Evolutionary conservation across 2,329 filamentous ascomycete genomes (phyloP).

Genomic region (Plenodomus tracheiphilus): DNA sequence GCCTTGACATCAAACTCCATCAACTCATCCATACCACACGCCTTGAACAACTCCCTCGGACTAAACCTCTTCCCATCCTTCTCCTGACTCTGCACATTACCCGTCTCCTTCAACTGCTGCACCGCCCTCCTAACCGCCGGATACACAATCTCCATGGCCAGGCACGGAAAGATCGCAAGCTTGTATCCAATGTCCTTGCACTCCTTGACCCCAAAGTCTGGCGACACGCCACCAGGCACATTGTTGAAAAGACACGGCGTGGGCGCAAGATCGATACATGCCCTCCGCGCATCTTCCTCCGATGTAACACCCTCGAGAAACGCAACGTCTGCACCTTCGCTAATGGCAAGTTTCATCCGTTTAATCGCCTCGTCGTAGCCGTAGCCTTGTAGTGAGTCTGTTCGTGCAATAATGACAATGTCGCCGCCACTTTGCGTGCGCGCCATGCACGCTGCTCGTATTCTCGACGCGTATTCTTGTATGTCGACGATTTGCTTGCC

Average conservation of each 20-base stretch:
- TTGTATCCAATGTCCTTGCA: conserved; percentile 61
- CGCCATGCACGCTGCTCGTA: conserved; percentile 59
- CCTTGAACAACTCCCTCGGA: conserved; percentile 55
- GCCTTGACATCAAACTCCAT: conserved; percentile 55
- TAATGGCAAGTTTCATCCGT: conserved; percentile 55
- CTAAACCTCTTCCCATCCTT: conserved; percentile 50
- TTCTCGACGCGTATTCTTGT: conserved; percentile 58
- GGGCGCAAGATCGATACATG: conserved; percentile 54
- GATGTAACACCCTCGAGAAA: conserved; percentile 63
- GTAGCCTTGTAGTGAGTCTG: conserved; percentile 61
- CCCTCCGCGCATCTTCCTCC: conserved; percentile 54
- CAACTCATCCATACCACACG: conserved; percentile 56
- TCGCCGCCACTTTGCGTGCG: conserved; percentile 55
- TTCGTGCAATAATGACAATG: conserved; percentile 67
- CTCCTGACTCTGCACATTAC: conserved; percentile 40
- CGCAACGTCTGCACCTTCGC: conserved; percentile 61
- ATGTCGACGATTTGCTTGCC: conserved; percentile 63
- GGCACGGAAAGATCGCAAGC: conserved; percentile 60
- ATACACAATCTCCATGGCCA: conserved; percentile 39
- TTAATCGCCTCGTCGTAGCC: conserved; percentile 61
- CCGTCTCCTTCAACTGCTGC: conserved; percentile 30
- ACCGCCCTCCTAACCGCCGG: conserved; percentile 36
- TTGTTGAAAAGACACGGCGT: conserved; percentile 61
- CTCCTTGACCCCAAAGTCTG: conserved; percentile 56
- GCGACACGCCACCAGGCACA: conserved; percentile 60